Evolutionary conservation across 2,329 filamentous ascomycete species (phyloP).

Genomic region (Macrophomina tecta): DNA sequence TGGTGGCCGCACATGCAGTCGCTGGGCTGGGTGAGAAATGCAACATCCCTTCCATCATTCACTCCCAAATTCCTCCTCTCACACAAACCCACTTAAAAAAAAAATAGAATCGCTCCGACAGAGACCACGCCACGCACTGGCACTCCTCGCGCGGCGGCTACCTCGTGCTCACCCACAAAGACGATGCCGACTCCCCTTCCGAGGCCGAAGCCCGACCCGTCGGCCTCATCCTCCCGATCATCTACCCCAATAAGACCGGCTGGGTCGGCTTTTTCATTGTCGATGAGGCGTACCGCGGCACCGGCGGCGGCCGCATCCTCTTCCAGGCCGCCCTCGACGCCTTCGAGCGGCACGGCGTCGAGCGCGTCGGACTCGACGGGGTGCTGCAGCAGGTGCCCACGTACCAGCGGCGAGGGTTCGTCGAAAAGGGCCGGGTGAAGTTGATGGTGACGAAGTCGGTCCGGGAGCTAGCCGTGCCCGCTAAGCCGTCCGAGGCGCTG

Average conservation of each 20-base stretch:
- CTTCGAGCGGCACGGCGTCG: constrained; percentile 33
- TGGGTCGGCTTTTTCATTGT: constrained; percentile 49
- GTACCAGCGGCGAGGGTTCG: constrained; percentile 44
- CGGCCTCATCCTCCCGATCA: constrained; percentile 42
- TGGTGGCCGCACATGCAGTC: constrained; percentile 46
- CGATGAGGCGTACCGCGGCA: constrained; percentile 38
- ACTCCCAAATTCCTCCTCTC: background rate
- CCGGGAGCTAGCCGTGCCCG: background rate
- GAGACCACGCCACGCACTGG: constrained; percentile 43
- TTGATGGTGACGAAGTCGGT: constrained; percentile 34
- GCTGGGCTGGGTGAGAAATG: constrained; percentile 41
- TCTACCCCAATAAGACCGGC: constrained; percentile 44
- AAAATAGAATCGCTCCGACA: constrained; percentile 40
- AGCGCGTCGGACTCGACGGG: constrained; percentile 43
- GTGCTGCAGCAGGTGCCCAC: constrained; percentile 45
- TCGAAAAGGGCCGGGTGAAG: constrained; percentile 36
- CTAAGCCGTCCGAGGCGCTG: constrained; percentile 10
- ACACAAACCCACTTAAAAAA: constrained; percentile 3
- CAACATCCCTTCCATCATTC: background rate
- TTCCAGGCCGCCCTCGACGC: constrained; percentile 39
- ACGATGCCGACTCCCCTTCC: background rate
- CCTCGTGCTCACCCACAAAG: constrained; percentile 40
- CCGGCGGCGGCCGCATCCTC: constrained; percentile 41
- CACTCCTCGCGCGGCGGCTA: constrained; percentile 38
- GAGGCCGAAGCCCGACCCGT: constrained; percentile 32